Conservation (phyloP, 164 flowering plant genomes). For the Stephania cephalantha region DNA sequence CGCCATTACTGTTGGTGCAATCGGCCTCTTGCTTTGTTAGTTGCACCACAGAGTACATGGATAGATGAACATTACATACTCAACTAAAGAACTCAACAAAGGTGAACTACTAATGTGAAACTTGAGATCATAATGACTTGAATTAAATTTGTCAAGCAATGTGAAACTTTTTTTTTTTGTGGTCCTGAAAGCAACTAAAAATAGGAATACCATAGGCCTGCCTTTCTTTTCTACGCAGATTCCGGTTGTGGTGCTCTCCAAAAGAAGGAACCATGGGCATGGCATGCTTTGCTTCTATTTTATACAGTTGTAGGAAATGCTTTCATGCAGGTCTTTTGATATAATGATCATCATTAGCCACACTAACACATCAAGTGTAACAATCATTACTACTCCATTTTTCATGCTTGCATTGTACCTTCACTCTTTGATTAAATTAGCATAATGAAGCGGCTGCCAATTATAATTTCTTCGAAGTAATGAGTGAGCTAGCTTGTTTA, state of each 20-base stretch:
- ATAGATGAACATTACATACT: no score
- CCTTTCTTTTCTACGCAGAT: neutral
- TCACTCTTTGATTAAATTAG: neutral
- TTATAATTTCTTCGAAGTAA: neutral
- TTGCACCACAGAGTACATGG: no score
- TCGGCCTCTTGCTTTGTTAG: no score
- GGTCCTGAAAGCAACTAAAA: neutral
- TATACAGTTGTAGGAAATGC: neutral
- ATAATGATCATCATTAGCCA: neutral
- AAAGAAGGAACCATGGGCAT: neutral
- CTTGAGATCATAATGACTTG: neutral
- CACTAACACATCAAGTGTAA: neutral
- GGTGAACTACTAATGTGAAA: no score
- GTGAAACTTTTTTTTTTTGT: neutral
- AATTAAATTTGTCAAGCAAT: neutral
- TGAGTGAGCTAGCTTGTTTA: neutral
- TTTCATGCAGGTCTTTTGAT: neutral
- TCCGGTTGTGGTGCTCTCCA: neutral
- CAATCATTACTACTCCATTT: neutral
- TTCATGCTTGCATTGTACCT: neutral
- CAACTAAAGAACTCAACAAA: no score
- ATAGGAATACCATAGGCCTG: neutral
- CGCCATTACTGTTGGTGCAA: no score
- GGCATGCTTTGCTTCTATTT: neutral
- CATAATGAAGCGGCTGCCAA: conserved; percentile 1